Base-by-base conservation (phyloP, 768 basidiomycete genomes). In the Amanita rimosa region DNA sequence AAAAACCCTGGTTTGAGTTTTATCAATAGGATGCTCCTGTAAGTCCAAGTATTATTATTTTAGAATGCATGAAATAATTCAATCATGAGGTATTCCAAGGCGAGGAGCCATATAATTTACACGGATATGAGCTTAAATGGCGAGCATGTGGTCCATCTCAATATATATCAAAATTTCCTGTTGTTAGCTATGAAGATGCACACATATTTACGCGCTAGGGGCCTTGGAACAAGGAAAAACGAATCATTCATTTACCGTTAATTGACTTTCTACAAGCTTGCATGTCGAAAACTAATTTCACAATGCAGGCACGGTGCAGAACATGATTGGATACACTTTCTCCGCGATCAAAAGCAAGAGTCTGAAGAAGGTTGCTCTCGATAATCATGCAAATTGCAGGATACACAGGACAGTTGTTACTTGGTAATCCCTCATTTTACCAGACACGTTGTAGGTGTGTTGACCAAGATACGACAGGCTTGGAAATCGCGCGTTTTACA, bases 121-220 rank as follows among this genome's bases (percentile, higher is more conserved):
- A 80, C 73, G 44, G 94, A 97, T 60, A 73, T 74, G 4, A 58
- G 61, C 11, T 69, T 95, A 52, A 96, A 94, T 61, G 65, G 76
- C 6, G 54, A 64, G 14, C 58, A 72, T 36, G 73, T 72, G 1
- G 78, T 91, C 8, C 78, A 86, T 62, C 61, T 79, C 46, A 99
- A 97, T 63, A 72, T 95, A 10, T 96, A 91, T 62, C 86, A 91
- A 60, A 87, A 83, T 57, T 85, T 93, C 59, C 63, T 88, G 26
- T 62, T 96, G 37, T 73, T 80, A 2, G 89, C 86, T 0, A 82
- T 92, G 72, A 95, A 89, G 66, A 85, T 91, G 74, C 81, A 89
- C 51, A 73, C 76, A 46, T 96, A 97, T 60, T 66, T 97, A 29
- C 71, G 74, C 31, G 71, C 73, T 45, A 84, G 79, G 79, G 70